Evolutionary conservation across 306 rosid genomes (phyloP).

Genomic region (Cajanus cajan): DNA sequence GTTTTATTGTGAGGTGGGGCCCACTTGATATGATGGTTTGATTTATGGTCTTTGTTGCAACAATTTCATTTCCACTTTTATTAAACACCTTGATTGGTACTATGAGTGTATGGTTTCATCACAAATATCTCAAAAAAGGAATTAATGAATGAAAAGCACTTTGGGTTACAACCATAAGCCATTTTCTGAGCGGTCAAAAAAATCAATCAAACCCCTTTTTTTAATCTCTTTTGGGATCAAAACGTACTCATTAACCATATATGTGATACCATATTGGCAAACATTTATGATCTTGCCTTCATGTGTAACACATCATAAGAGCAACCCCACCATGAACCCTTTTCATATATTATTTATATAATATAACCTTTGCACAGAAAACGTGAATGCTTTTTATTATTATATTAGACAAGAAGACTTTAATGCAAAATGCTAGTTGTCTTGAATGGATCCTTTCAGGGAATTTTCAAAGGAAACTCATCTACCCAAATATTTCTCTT

Average conservation of each 20-base stretch:
- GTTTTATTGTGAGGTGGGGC: conserved; percentile 22
- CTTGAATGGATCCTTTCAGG: background rate
- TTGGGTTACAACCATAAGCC: background rate
- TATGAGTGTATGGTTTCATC: background rate
- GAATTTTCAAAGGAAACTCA: background rate
- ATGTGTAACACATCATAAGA: conserved; percentile 28
- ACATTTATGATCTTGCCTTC: conserved; percentile 33
- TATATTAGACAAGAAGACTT: background rate
- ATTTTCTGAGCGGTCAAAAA: background rate
- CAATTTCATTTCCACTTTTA: conserved; percentile 32
- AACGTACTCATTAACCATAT: conserved; percentile 28
- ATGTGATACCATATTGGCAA: conserved; percentile 24
- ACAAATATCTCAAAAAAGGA: conserved; percentile 17
- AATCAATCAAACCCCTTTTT: background rate
- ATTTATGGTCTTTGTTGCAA: conserved; percentile 22
- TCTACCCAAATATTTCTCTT: background rate
- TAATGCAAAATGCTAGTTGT: background rate
- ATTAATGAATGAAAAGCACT: conserved; percentile 14
- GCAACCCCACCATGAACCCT: conserved; percentile 18
- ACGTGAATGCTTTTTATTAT: conserved; percentile 15
- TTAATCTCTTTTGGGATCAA: conserved; percentile 7
- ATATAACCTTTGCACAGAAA: conserved; percentile 4
- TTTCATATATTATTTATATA: background rate
- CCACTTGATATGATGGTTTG: conserved; percentile 41
- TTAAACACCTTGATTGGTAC: conserved; percentile 25